Percentiles rank a stretch among this genome's conserved stretches.
Conservation (phyloP, 1,284 basidiomycete species). For the Clitocybe nebularis region DNA sequence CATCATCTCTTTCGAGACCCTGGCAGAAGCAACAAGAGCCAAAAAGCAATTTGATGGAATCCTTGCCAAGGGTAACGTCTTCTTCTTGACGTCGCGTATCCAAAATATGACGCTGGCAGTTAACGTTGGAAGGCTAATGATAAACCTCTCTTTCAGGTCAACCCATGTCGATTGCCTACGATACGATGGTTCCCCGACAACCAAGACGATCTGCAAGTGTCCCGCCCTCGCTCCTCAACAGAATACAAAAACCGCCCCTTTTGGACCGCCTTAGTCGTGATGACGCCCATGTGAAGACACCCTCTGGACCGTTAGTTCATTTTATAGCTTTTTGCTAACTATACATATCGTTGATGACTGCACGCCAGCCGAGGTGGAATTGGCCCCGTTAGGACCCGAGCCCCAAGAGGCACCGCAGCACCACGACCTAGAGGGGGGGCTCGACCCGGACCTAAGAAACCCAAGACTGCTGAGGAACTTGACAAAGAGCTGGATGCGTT, state of each 20-base stretch:
- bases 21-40: constrained; percentile 77
- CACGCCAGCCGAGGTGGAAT: constrained; percentile 31
- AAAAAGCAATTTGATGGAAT: constrained; percentile 88
- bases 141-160: constrained; percentile 50
- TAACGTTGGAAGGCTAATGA: constrained; percentile 7
- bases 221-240: constrained; percentile 57
- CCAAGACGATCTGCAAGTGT: constrained; percentile 42
- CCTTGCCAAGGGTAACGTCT: constrained; percentile 76
- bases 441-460: constrained; percentile 41
- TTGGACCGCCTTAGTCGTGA: constrained; percentile 53
- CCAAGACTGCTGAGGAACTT: constrained; percentile 77
- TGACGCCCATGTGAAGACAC: constrained; percentile 29
- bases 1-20: constrained; percentile 77
- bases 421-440: no score
- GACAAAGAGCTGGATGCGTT: constrained; percentile 92
- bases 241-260: constrained; percentile 63
- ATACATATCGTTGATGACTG: constrained; percentile 4
- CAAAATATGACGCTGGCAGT: constrained; percentile 1
- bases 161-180: constrained; percentile 74
- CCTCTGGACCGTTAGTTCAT: constrained; percentile 30
- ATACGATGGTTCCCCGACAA: constrained; percentile 41
- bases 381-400: constrained; percentile 37
- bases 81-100: not conserved
- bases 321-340: not conserved
- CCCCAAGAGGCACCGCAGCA: constrained; percentile 23